Evolutionary conservation across 2,329 filamentous ascomycete species (phyloP).

Genomic region (Fusarium annulatum): DNA sequence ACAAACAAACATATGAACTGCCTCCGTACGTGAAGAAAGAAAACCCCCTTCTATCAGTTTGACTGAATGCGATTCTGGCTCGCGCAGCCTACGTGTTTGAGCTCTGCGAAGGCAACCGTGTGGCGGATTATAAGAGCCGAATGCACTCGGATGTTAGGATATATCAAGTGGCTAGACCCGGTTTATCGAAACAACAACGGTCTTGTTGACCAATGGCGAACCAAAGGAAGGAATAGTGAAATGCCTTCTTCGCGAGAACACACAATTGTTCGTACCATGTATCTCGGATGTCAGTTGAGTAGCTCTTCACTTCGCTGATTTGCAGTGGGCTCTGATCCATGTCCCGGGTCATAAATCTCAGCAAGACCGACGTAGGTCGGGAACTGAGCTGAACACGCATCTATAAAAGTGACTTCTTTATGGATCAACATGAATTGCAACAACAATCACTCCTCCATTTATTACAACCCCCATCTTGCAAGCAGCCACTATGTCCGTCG

Average conservation of each 20-base stretch:
- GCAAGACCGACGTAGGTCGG: neutral
- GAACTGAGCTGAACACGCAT: accelerated
- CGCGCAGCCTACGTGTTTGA: too few relatives aligned
- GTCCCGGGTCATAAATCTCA: neutral
- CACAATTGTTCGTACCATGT: neutral
- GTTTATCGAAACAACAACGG: neutral
- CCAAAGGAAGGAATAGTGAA: neutral
- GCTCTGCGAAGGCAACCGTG: neutral
- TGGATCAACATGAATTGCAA: too few relatives aligned
- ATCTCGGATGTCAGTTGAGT: neutral
- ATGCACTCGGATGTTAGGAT: neutral
- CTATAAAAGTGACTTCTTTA: neutral
- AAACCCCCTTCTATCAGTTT: accelerated
- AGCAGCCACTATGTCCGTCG: neutral
- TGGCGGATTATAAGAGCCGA: slow-evolving; percentile 4
- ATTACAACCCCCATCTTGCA: neutral
- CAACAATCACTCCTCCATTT: neutral
- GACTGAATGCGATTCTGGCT: accelerated
- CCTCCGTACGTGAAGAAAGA: accelerated
- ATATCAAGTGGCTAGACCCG: neutral
- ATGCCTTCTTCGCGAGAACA: neutral
- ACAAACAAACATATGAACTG: neutral
- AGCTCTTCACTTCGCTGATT: neutral
- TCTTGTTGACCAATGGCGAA: neutral
- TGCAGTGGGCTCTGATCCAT: neutral